phyloP scores from a whole-genome alignment of 202 grass and related monocot genomes.

The Saccharum hybrid region DNA sequence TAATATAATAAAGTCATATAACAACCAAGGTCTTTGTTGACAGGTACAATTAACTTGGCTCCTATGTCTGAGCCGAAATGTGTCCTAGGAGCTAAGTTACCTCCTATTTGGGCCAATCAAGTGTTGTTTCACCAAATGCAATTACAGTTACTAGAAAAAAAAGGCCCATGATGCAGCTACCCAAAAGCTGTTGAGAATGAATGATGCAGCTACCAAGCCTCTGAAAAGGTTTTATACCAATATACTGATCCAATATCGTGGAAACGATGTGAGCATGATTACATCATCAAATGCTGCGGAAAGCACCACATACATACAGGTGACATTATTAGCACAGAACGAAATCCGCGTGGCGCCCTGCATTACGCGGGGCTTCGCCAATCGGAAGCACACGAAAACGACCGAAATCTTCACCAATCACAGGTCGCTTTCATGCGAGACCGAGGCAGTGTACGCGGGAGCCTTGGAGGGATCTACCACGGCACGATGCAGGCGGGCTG shows the following conservation, averaged over 20 bases:
- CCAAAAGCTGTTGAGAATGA: not conserved
- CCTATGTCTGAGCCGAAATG: not conserved
- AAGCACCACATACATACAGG: not conserved
- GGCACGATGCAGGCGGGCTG: slow-evolving; percentile 25
- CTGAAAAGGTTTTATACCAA: not conserved
- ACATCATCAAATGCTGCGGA: not conserved
- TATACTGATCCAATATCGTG: not conserved
- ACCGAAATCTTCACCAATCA: slow-evolving; percentile 39
- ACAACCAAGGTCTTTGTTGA: not conserved
- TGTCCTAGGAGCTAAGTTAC: not conserved
- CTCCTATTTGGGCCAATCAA: not conserved
- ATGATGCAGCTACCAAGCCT: slow-evolving; percentile 2
- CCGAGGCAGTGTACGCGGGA: slow-evolving; percentile 2
- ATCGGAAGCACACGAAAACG: not conserved
- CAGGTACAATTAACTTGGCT: not conserved
- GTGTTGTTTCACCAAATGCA: slow-evolving; percentile 3
- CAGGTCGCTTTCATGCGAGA: slow-evolving; percentile 15
- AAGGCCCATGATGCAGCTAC: slow-evolving; percentile 4
- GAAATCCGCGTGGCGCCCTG: not conserved
- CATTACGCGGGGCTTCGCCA: not conserved
- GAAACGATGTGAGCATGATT: not conserved
- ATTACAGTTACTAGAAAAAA: not conserved
- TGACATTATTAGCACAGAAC: not conserved
- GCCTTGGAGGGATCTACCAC: slow-evolving; percentile 39
- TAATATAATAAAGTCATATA: not conserved